Base-by-base conservation (phyloP, 2,329 filamentous ascomycete genomes). In the Aspergillus floridensis region DNA sequence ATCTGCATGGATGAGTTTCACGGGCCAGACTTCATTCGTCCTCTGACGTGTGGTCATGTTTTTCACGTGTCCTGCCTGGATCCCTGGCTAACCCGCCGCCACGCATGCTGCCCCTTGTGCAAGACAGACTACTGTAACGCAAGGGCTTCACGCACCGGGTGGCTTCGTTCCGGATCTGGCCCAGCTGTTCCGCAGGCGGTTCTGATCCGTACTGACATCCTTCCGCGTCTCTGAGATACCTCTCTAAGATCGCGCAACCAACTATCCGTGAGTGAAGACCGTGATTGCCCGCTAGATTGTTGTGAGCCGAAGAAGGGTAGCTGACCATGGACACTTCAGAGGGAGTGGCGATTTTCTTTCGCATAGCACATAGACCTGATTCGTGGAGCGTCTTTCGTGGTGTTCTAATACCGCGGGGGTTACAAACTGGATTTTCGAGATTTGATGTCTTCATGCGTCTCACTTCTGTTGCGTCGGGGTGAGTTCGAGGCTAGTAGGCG, bases 11-110 rank as follows among this genome's bases (percentile, higher is more conserved):
- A 99, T 89, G 86, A 0, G 83, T 98, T 31, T 26, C 93, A 98
- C 72, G 91, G 96, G 62, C 91, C 96, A 62, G 93, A 98, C 67
- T 92, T 97, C 71, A 88, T 99, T 50, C 91, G 95, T 66, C 93
- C 93, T 1, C 79, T 99, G 59, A 92, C 91, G 4, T 98, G 95
- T 70, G 93, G 93, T n/a, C 95, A 98, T 76, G 92, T 93, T 56
- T 99, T 98, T 84, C 95, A 99, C 73, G 92, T 92, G 54, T 90
- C 88, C 31, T 99, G 95, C 72, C 86, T 99, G 48, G 95, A 99
- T 68, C 95, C 95, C 8, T 99, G 95, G 95, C 80, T 99, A 63
- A 98, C 93, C 3, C 93, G 89, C 71, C 87, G 95, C 63, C 88
- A 93, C 65, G 95, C 95, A 19, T 97, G 93, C 80, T 99, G 95